Conservation (phyloP, 2,329 filamentous ascomycete genomes). For the Penicillium paneum region DNA sequence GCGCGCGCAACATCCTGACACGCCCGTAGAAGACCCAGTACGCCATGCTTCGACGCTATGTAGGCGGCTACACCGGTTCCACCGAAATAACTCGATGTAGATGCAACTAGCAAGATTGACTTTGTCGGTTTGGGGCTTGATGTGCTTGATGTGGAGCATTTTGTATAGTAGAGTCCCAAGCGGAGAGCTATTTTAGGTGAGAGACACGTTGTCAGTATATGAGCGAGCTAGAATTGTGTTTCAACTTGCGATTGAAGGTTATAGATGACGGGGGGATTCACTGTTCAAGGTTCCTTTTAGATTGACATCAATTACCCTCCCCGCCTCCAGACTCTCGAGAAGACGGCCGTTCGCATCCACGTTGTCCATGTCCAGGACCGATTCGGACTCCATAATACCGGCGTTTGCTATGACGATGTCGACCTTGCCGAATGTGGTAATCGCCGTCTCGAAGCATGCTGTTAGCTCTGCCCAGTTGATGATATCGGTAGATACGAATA, state of each 20-base stretch:
- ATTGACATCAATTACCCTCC: constrained; percentile 42
- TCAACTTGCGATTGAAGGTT: background rate
- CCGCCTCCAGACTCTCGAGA: constrained; percentile 24
- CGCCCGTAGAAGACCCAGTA: constrained; percentile 41
- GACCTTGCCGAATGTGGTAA: constrained; percentile 34
- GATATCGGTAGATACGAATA: constrained; percentile 40
- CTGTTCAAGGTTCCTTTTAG: constrained; percentile 48
- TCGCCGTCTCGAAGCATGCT: constrained; percentile 32
- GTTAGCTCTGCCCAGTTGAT: constrained; percentile 38
- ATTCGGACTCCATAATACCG: constrained; percentile 35
- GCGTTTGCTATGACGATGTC: constrained; percentile 46
- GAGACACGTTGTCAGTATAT: background rate
- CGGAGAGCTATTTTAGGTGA: constrained; percentile 27
- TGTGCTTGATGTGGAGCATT: constrained; percentile 7
- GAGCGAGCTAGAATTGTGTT: background rate
- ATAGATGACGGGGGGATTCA: constrained; percentile 14
- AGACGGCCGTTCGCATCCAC: constrained; percentile 22
- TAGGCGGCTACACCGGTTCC: constrained; percentile 44
- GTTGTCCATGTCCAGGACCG: constrained; percentile 25
- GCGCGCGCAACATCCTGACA: constrained; percentile 36
- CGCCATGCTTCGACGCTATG: constrained; percentile 45
- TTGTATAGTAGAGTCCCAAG: constrained; percentile 28
- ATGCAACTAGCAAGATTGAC: constrained; percentile 42
- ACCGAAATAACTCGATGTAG: constrained; percentile 46
- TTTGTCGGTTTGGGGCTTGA: constrained; percentile 19